A percentile compares a stretch with the other conserved stretches of the same genome.
These are phyloP conservation scores for Daldinia eschscholtzii DNA, from an alignment of 2,329 filamentous ascomycete species.

Conservation along the genomic window DNA sequence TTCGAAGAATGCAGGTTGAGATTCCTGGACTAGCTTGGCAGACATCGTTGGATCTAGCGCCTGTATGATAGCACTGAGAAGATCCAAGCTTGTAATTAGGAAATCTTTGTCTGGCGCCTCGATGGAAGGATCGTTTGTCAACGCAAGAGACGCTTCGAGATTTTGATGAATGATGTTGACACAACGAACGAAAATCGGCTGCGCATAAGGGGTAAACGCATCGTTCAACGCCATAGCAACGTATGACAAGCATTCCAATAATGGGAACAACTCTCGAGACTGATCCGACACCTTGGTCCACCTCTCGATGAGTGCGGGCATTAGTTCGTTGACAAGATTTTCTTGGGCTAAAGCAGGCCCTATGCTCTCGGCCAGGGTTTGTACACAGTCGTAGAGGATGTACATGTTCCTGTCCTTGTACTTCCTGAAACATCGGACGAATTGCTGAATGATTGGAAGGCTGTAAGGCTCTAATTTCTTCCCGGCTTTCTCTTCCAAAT, in stretches of 20 bases:
- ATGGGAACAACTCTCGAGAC: conserved; percentile 91
- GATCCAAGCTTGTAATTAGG: conserved; percentile 91
- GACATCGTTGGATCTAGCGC: conserved; percentile 81
- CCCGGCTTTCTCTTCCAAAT: conserved; percentile 93
- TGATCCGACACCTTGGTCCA: conserved; percentile 91
- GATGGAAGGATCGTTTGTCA: conserved; percentile 73
- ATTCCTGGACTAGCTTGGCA: conserved; percentile 78
- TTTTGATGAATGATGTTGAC: conserved; percentile 93
- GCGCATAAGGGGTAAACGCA: conserved; percentile 85
- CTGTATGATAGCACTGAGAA: conserved; percentile 93
- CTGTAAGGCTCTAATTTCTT: conserved; percentile 86
- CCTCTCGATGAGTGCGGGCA: conserved; percentile 90
- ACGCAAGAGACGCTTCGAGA: conserved; percentile 81
- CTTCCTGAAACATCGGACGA: conserved; percentile 88
- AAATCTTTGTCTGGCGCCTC: conserved; percentile 97
- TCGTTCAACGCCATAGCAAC: conserved; percentile 87
- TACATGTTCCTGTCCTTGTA: conserved; percentile 99
- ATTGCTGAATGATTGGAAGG: conserved; percentile 89
- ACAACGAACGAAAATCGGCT: conserved; percentile 88
- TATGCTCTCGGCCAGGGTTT: conserved; percentile 93
- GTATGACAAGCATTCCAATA: conserved; percentile 97
- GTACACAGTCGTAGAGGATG: conserved; percentile 97
- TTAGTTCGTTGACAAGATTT: conserved; percentile 84
- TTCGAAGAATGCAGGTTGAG: conserved; percentile 89
- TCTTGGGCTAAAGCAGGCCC: conserved; percentile 84